Base-by-base conservation (phyloP, 202 grass and related monocot species). In the Dendrocalamus latiflorus region DNA sequence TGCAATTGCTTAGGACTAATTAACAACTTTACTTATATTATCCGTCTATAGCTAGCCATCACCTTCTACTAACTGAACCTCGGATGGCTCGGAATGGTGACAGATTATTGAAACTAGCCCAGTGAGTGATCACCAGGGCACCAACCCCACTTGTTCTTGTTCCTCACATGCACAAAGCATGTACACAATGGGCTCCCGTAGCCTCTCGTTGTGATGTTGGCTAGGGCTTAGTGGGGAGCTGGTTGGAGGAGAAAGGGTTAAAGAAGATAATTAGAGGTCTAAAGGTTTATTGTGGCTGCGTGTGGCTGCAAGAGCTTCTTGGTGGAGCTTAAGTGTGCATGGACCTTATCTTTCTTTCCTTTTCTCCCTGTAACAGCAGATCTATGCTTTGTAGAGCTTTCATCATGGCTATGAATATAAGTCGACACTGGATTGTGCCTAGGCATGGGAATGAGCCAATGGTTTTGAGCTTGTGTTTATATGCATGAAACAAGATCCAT, bases 211-310 rank as follows among this genome's bases (percentile, higher is more conserved):
- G 47, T 11, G 72, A 68, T 34, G 81, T 36, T 13, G 30, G 50
- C 50, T 15, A 25, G 72, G 72, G 38, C 48, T 61, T 79, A 86
- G 83, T 72, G 75, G 83, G 63, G 20, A 55, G 25, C 76, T 49
- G 8, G 37, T 42, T 74, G 68, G 34, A 25, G 57, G 16, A 63
- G 34, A 71, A 82, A 42, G 55, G 30, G 1, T 63, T 50, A 70
- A 25, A 20, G 34, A 9, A 41, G 66, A 34, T 70, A 20, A 41
- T 28, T 22, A 42, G 65, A 54, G 34, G 44, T 5, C 15, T 37
- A 53, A 45, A 72, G 47, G 45, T 55, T 12, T 55, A 21, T 49
- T 30, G 47, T 51, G 26, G 28, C 9, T 72, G 11, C 79, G 51
- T 56, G 84, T 86, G 84, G 76, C 59, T 73, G 13, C 68, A 9